These are phyloP conservation scores for Arachis stenosperma DNA, from an alignment of 306 rosid genomes.

Conservation along the genomic window DNA sequence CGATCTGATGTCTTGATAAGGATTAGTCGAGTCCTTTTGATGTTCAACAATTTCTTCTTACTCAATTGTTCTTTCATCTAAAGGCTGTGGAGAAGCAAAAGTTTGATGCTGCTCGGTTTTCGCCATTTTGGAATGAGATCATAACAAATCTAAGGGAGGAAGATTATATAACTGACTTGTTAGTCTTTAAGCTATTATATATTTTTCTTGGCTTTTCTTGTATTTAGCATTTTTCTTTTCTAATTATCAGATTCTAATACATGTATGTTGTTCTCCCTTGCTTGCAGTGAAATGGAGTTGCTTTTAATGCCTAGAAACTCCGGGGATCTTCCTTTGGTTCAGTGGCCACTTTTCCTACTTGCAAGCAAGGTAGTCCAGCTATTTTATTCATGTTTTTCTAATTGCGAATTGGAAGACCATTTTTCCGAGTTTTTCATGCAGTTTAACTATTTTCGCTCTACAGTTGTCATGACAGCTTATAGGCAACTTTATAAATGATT, in stretches of 20 bases:
- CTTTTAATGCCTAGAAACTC: constrained; percentile 84
- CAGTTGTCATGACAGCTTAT: neutral
- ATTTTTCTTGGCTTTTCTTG: neutral
- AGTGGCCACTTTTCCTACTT: constrained; percentile 99
- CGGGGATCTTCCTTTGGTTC: constrained; percentile 77
- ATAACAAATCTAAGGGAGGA: constrained; percentile 85
- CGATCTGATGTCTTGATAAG: constrained; percentile 1
- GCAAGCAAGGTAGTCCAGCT: constrained; percentile 81
- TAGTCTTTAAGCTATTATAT: constrained; percentile 46
- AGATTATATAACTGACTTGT: constrained; percentile 87
- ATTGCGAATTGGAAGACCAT: constrained; percentile 9
- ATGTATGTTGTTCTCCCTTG: neutral
- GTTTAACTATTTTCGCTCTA: constrained; percentile 3
- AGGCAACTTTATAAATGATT: too few species aligned
- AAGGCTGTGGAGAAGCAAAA: constrained; percentile 66
- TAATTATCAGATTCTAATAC: constrained; percentile 19
- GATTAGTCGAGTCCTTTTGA: constrained; percentile 5
- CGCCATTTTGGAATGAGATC: constrained; percentile 97
- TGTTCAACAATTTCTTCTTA: constrained; percentile 28
- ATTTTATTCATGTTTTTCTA: neutral
- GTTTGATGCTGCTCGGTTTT: constrained; percentile 82
- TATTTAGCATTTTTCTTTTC: neutral
- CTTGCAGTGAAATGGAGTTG: constrained; percentile 79
- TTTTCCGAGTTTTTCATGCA: neutral
- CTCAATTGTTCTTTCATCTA: constrained; percentile 35